Conservation (phyloP, 2,329 filamentous ascomycete species). For the Bipolaris cookei region DNA sequence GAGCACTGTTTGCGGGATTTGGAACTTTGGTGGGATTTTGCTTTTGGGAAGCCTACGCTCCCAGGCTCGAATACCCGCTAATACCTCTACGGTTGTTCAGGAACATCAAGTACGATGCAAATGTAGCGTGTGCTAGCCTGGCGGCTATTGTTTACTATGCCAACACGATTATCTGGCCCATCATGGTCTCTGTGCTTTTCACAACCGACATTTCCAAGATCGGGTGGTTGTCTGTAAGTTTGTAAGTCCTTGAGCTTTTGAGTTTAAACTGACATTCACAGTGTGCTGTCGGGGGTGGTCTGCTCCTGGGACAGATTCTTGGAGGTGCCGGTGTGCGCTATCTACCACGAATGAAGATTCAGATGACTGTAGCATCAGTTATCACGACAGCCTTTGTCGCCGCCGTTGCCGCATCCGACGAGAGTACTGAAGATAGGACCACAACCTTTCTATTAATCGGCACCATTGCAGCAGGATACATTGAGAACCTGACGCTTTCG, state of each 20-base stretch:
- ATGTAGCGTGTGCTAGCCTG: slow-evolving; percentile 41
- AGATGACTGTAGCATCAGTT: slow-evolving; percentile 38
- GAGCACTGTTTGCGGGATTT: slow-evolving; percentile 44
- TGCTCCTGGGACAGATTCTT: slow-evolving; percentile 41
- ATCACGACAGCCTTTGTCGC: slow-evolving; percentile 36
- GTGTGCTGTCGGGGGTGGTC: slow-evolving; percentile 43
- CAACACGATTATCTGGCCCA: slow-evolving; percentile 43
- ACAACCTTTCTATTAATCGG: slow-evolving; percentile 35
- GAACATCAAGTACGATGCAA: slow-evolving; percentile 43
- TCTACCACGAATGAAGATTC: slow-evolving; percentile 40
- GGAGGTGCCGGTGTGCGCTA: slow-evolving; percentile 40
- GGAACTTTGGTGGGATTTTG: slow-evolving; percentile 42
- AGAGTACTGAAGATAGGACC: slow-evolving; percentile 26
- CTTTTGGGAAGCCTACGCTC: slow-evolving; percentile 37
- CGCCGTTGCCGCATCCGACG: slow-evolving; percentile 30
- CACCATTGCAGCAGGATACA: slow-evolving; percentile 36
- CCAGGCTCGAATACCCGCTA: slow-evolving; percentile 43
- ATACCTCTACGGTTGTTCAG: slow-evolving; percentile 48
- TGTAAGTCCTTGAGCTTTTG: too few relatives aligned
- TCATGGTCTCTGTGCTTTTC: slow-evolving; percentile 37
- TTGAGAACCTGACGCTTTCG: slow-evolving; percentile 41
- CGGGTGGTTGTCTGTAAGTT: slow-evolving; percentile 41
- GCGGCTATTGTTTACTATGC: slow-evolving; percentile 46
- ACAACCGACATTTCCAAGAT: slow-evolving; percentile 36
- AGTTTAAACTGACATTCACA: slow-evolving; percentile 15